A percentile compares a stretch with the other conserved stretches of the same genome.
phyloP scores from a whole-genome alignment of 768 basidiomycete species.

The Lentinula detonsa region DNA sequence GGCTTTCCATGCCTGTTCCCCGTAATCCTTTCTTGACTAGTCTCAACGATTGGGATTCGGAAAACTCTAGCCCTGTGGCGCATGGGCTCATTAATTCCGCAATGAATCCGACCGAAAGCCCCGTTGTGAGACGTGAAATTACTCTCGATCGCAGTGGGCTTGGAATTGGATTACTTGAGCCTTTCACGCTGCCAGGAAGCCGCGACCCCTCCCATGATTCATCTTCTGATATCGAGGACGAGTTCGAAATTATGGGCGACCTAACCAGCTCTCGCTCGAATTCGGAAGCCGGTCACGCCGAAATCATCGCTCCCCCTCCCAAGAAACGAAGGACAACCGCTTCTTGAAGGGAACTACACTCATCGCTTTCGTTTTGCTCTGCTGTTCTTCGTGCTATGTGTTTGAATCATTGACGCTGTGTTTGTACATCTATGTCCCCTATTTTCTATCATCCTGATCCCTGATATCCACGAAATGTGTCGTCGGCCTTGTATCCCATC shows the following conservation, averaged over 20 bases:
- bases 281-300: not conserved
- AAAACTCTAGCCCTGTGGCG: slow-evolving; percentile 19
- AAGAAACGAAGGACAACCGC: slow-evolving; percentile 9
- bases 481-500: slow-evolving; percentile 2
- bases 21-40: slow-evolving; percentile 12
- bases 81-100: slow-evolving; percentile 5
- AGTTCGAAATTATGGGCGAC: slow-evolving; percentile 9
- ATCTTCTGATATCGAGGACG: slow-evolving; percentile 21
- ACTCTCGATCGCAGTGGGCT: slow-evolving; percentile 33
- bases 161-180: slow-evolving; percentile 49
- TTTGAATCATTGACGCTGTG: slow-evolving; percentile 13
- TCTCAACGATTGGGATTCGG: slow-evolving; percentile 5
- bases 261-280: not conserved
- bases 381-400: slow-evolving; percentile 26
- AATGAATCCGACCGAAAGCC: slow-evolving; percentile 40
- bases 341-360: slow-evolving; percentile 8
- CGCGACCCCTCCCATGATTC: not conserved
- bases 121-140: slow-evolving; percentile 39
- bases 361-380: slow-evolving; percentile 11
- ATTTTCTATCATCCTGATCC: slow-evolving; percentile 1
- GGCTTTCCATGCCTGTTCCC: slow-evolving; percentile 17
- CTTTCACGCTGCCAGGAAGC: slow-evolving; percentile 40
- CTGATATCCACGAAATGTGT: slow-evolving; percentile 11
- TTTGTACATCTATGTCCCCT: slow-evolving; percentile 10
- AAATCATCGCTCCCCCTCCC: slow-evolving; percentile 12